Evolutionary conservation across 2,329 filamentous ascomycete genomes (phyloP), one percentile per base, ranked within the genome.

Genomic region (Penicillium hesseltinei): DNA sequence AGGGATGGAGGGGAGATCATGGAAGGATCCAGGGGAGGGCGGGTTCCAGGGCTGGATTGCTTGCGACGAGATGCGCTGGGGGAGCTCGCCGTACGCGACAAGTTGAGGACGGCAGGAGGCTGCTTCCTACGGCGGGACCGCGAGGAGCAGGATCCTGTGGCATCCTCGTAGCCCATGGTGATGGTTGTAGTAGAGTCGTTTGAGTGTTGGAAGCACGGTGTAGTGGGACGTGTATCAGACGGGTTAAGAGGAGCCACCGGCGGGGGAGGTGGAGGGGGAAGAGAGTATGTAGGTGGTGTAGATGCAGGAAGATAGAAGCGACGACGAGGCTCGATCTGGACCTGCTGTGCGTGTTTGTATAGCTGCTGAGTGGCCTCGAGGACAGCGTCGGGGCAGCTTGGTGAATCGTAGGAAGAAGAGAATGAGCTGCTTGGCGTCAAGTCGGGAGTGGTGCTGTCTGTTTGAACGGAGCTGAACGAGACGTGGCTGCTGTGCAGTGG

Each of bases 391-490:
- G 70, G 68, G 42, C 71, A 71, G 5, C 67, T 58, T 0, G 68
- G 62, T 17, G 67, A 63, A 8, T 72, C 73, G 51, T 73, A 71
- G 6, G 67, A 65, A 1, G 73, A 75, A 25, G 73, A 76, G 58
- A 75, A 75, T 1, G 73, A 76, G 56, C 69, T 75, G 60, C 72
- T 75, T 0, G 73, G 73, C 0, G 73, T 76, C 36, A 76, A 59
- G 36, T 75, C 71, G 0, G 73, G 73, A 0, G 70, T 74, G 4
- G 62, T 64, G 25, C 53, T 64, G 54, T 73, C 71, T 11, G 69
- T 68, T 3, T 68, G 64, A 0, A 69, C 61, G 0, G 72, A 74
- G 59, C 72, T 71, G 58, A 70, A 74, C 3, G 73, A 75, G 40
- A 63, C 57, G 25, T 75, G 70, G 35, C 67, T 73, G 43, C 70